These are phyloP conservation scores for Neonectria sp. DNA, from an alignment of 2,329 filamentous ascomycete genomes.

Conservation along the genomic window DNA sequence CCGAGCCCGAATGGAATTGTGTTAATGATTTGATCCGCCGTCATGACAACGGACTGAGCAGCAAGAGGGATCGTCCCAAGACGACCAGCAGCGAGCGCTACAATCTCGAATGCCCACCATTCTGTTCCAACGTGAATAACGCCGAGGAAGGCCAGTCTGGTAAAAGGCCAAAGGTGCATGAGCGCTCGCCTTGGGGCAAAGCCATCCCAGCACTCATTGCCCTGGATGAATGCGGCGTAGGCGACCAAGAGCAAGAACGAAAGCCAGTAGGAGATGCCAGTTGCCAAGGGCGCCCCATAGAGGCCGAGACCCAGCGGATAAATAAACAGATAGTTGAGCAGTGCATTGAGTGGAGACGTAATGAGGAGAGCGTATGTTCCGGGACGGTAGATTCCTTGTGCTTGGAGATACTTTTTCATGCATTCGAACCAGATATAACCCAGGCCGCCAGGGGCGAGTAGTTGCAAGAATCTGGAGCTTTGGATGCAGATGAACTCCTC, in stretches of 20 bases:
- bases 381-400: constrained; percentile 88
- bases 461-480: constrained; percentile 79
- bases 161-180: constrained; percentile 79
- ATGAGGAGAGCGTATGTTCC: constrained; percentile 88
- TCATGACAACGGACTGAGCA: constrained; percentile 92
- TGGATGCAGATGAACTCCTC: constrained; percentile 83
- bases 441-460: constrained; percentile 84
- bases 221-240: constrained; percentile 80
- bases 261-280: constrained; percentile 88
- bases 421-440: constrained; percentile 92
- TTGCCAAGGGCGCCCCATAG: constrained; percentile 85
- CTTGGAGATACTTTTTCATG: constrained; percentile 90
- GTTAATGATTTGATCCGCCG: constrained; percentile 86
- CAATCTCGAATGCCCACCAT: constrained; percentile 96
- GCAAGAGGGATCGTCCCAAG: constrained; percentile 86
- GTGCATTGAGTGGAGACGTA: constrained; percentile 84
- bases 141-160: constrained; percentile 81
- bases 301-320: constrained; percentile 80
- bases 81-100: constrained; percentile 84
- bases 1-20: constrained; percentile 91
- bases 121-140: constrained; percentile 90
- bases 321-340: constrained; percentile 86
- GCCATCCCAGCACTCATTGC: constrained; percentile 86
- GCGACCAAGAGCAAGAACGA: constrained; percentile 83
- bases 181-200: constrained; percentile 73